Conservation (phyloP, 2,329 filamentous ascomycete genomes). For the Hypoxylon sp. region DNA sequence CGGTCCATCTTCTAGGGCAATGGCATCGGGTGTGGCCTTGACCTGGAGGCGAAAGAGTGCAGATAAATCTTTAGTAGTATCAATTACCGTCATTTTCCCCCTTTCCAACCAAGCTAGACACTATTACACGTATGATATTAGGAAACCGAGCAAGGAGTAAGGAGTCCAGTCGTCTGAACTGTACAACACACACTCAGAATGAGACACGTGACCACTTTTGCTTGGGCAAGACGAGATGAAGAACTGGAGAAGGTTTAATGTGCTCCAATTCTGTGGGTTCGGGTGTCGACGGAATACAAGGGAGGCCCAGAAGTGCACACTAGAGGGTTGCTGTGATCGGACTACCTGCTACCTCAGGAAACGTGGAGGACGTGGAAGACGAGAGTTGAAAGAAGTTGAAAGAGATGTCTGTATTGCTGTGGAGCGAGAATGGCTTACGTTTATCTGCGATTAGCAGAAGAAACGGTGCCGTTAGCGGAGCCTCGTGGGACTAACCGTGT, state of each 20-base stretch:
- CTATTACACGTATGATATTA: background rate
- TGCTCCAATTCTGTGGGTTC: constrained; percentile 18
- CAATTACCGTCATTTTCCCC: constrained; percentile 74
- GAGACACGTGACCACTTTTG: constrained; percentile 37
- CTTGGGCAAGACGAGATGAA: constrained; percentile 3
- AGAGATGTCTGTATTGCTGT: constrained; percentile 23
- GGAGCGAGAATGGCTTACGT: constrained; percentile 26
- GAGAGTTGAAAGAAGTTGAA: constrained; percentile 13
- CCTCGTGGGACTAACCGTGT: constrained; percentile 28
- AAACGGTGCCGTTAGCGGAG: constrained; percentile 39
- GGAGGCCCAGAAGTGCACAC: constrained; percentile 9
- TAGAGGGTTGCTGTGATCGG: constrained; percentile 21
- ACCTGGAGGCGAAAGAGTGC: constrained; percentile 80
- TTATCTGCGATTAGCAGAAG: constrained; percentile 35
- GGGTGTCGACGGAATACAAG: constrained; percentile 14
- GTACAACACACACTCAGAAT: constrained; percentile 20
- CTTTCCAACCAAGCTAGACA: constrained; percentile 10
- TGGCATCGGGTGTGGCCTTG: constrained; percentile 74
- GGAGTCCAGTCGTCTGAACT: constrained; percentile 17
- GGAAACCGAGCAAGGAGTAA: constrained; percentile 3
- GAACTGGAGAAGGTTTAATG: constrained; percentile 22
- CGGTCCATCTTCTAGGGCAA: constrained; percentile 80
- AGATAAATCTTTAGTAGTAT: constrained; percentile 79
- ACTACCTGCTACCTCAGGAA: constrained; percentile 17
- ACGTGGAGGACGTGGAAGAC: constrained; percentile 11